Evolutionary conservation across 148 eudicot species (phyloP).

Genomic region (Heliamphora exappendiculata): DNA sequence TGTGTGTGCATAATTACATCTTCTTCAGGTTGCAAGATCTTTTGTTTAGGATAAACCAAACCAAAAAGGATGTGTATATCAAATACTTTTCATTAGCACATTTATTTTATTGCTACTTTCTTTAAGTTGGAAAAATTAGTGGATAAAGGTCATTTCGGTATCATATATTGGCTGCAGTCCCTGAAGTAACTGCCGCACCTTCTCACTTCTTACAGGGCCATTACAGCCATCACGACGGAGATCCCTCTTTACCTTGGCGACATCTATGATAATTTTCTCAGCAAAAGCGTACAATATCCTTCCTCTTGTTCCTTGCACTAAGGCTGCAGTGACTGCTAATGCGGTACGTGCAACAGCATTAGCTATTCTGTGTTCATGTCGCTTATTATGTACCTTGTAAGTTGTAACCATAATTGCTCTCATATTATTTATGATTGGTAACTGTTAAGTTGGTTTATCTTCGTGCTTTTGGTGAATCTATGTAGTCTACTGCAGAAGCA

Average conservation of each 20-base stretch:
- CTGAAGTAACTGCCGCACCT: background rate
- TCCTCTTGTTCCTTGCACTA: slow-evolving; percentile 44
- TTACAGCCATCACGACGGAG: slow-evolving; percentile 46
- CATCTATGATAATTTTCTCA: slow-evolving; percentile 51
- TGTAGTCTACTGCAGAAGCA: background rate
- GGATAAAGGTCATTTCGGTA: background rate
- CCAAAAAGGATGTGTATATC: background rate
- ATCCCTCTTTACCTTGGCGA: slow-evolving; percentile 53
- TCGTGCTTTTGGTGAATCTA: background rate
- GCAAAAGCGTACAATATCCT: slow-evolving; percentile 47
- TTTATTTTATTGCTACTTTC: background rate
- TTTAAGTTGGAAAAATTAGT: background rate
- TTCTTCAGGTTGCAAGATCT: background rate
- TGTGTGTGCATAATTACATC: background rate
- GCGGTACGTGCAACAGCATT: slow-evolving; percentile 22
- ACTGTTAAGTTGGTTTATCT: background rate
- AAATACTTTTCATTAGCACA: background rate
- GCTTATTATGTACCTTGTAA: background rate
- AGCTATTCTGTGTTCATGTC: background rate
- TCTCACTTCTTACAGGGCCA: slow-evolving; percentile 29
- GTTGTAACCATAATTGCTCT: background rate
- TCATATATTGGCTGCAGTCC: background rate
- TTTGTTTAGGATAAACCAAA: too few relatives aligned
- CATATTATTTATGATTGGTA: background rate
- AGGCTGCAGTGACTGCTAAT: slow-evolving; percentile 34